Base-by-base conservation (phyloP, 768 basidiomycete genomes). In the Neoboletus subvelutipes region DNA sequence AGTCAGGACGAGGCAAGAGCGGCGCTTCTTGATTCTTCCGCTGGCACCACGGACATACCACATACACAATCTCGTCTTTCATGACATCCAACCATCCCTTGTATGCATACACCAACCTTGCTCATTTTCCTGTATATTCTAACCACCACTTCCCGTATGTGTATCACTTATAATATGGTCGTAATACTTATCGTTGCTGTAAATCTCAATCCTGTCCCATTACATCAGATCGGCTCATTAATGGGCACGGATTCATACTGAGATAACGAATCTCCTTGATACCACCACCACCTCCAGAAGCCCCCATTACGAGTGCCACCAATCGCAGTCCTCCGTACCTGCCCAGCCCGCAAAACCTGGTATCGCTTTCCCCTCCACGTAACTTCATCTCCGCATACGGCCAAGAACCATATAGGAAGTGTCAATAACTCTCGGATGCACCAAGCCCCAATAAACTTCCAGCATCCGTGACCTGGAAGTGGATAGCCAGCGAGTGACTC, bases 361-460 rank as follows among this genome's bases (percentile, higher is more conserved):
- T 98, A 99, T 60, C 71, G 80, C 66, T 75, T 79, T 0, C 95
- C 96, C 67, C 97, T 81, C 97, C 97, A 99, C 1, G 79, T 77
- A 33, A 99, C 92, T 55, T 85, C 83, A 68, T 85, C 79, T 29
- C 95, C 94, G 49, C 87, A 73, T 40, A 99, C 83, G 7, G 91
- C 96, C 59, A 87, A 76, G 8, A 88, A 48, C 83, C 87, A 99
- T 55, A 98, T 92, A 0, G 97, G 97, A 22, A 98, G 75, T 5
- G 96, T 87, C 56, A 95, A 71, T 40, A 87, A 13, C 73, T 99
- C 97, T 55, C 97, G 81, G 20, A 80, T 75, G 18, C 77, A 69
- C 93, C 94, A 99, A 8, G 93, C 91, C 31, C 76, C 66, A 42
- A 93, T 63, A 71, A 97, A 98, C 50, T 75, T 65, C 73, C 78